Conservation (phyloP, 148 eudicot genomes). For the Rhododendron henanense region DNA sequence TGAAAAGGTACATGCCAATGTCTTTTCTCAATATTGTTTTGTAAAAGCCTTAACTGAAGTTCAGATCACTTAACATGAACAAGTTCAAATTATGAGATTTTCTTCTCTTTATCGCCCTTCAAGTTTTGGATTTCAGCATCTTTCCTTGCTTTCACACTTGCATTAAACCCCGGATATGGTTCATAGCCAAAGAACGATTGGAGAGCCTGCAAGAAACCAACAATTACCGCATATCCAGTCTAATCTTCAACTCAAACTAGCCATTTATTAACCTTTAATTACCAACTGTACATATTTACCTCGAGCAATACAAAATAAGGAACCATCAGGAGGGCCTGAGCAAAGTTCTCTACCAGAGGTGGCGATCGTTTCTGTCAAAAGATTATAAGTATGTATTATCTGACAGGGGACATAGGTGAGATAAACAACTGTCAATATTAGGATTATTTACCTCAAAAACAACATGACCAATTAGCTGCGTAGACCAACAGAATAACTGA, state of each 20-base stretch:
- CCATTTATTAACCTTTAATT: neutral
- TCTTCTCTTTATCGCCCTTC: conserved; percentile 64
- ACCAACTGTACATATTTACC: conserved; percentile 31
- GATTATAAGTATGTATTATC: conserved; percentile 20
- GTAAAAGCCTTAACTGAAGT: neutral
- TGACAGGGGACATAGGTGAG: neutral
- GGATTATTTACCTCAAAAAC: conserved; percentile 53
- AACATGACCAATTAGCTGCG: conserved; percentile 67
- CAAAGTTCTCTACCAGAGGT: conserved; percentile 68
- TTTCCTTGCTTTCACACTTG: conserved; percentile 48
- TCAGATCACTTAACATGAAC: neutral
- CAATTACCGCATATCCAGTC: neutral
- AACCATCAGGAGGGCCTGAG: conserved; percentile 82
- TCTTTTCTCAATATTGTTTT: neutral
- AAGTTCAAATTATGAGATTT: conserved; percentile 9
- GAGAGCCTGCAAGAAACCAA: conserved; percentile 46
- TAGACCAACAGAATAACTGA: conserved; percentile 60
- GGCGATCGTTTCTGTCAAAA: conserved; percentile 76
- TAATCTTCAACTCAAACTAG: neutral
- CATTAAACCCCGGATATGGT: conserved; percentile 83
- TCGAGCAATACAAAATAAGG: conserved; percentile 88
- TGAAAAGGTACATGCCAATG: neutral
- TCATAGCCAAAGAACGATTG: conserved; percentile 60
- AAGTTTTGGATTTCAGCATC: conserved; percentile 63
- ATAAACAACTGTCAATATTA: neutral